Base-by-base conservation (phyloP, 192 early-diverging fungal genomes). In the Rhizophagus clarus region DNA sequence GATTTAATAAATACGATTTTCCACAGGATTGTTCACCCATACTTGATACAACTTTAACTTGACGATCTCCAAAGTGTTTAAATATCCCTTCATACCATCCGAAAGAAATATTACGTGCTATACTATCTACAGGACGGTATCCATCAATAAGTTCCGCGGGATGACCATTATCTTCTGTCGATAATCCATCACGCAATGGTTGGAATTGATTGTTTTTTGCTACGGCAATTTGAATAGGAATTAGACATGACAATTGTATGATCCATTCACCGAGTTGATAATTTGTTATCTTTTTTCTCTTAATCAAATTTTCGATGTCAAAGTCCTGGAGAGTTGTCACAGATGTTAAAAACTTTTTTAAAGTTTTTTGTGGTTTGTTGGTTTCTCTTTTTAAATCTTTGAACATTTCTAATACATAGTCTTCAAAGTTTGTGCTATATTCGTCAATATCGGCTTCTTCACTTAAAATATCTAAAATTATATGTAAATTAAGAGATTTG, bases 21-120 rank as follows among this genome's bases (percentile, higher is more conserved):
- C 79, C 79, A 22, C 70, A 73, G 2, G 71, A 74, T 61, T 80
- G 79, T 72, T 80, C 79, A 22, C 79, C 79, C 79, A 80, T 80
- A n/a, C 37, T 49, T 8, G 70, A 73, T 6, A 80, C 72, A 20
- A 72, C 79, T 61, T 80, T 80, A 0, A 80, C 49, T 22, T 56
- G 20, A 1, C 20, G 11, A 74, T 80, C 34, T 0, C 49, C 70
- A 80, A 32, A 73, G 61, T 73, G 60, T 15, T 61, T 74, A 32
- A 80, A 80, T n/a, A 80, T 74, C 24, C 26, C 56, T 32, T 76
- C 74, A 24, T 76, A 76, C 74, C 74, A 76, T 28, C 61, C 74
- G 45, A 76, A 76, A 49, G 60, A 63, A 24, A 76, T 76, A 11
- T 45, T 49, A 4, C 31, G 3, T 4, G 47, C 40, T 28, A 45